Evolutionary conservation across 441 rosid genomes (phyloP).

Genomic region (Eutrema salsugineum): DNA sequence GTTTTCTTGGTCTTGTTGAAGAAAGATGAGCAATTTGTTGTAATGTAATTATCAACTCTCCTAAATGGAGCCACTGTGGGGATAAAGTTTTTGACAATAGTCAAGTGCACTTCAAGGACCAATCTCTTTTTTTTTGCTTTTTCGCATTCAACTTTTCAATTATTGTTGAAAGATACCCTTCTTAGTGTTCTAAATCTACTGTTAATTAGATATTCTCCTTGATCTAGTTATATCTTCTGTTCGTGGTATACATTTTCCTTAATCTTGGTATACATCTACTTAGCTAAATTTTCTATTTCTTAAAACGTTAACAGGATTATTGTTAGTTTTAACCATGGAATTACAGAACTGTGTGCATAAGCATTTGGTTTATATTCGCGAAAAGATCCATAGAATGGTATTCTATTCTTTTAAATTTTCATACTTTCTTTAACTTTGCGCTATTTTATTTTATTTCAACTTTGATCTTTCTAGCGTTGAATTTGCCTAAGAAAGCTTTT

Average conservation of each 20-base stretch:
- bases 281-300: neutral
- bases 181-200: constrained; percentile 14
- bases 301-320: neutral
- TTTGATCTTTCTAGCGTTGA: constrained; percentile 25
- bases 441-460: neutral
- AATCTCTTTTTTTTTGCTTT: constrained; percentile 21
- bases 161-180: constrained; percentile 25
- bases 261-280: neutral
- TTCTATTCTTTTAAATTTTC: neutral
- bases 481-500: constrained; percentile 8
- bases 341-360: neutral
- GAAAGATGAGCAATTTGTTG: constrained; percentile 26
- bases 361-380: neutral
- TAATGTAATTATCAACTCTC: constrained; percentile 49
- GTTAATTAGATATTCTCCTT: constrained; percentile 14
- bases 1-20: constrained; percentile 21
- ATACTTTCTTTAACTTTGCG: constrained; percentile 17
- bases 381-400: neutral
- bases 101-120: constrained; percentile 60
- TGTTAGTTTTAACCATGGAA: neutral
- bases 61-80: constrained; percentile 38
- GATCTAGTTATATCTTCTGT: neutral
- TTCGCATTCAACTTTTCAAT: constrained; percentile 54
- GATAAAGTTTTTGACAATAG: constrained; percentile 49
- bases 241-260: neutral